Conservation (phyloP, 192 early-diverging fungal genomes). For the Cetraspora pellucida region DNA sequence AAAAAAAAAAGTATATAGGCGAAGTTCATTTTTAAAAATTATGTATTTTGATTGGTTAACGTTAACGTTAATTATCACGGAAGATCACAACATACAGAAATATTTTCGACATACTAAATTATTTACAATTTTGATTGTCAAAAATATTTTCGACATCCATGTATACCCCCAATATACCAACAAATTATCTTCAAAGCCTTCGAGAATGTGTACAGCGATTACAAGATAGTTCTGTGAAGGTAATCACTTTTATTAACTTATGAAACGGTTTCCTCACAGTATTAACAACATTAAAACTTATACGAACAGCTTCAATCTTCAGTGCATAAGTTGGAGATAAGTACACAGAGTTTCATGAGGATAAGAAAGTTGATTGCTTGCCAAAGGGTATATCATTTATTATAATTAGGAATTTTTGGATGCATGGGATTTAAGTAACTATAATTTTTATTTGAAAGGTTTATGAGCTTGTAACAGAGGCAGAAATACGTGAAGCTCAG, state of each 20-base stretch:
- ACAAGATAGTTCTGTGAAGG: slow-evolving; percentile 13
- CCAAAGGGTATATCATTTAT: background rate
- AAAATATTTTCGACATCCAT: too few species aligned
- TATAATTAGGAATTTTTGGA: background rate
- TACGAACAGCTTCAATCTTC: slow-evolving; percentile 6
- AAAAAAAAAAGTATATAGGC: too few species aligned
- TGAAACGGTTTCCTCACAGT: background rate
- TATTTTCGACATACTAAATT: too few species aligned
- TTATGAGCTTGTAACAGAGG: slow-evolving; percentile 24
- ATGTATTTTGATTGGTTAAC: too few species aligned
- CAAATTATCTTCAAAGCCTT: slow-evolving; percentile 10
- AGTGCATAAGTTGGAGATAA: background rate
- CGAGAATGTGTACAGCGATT: slow-evolving; percentile 1
- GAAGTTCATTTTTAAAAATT: too few species aligned
- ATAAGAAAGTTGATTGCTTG: slow-evolving; percentile 2
- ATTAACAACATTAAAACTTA: background rate
- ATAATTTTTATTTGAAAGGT: background rate
- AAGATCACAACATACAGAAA: too few species aligned
- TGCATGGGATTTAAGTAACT: background rate
- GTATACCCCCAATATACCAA: background rate
- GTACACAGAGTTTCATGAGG: background rate
- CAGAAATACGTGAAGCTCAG: slow-evolving; percentile 20
- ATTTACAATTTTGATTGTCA: too few species aligned
- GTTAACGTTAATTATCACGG: too few species aligned
- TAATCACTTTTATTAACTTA: background rate